A percentile compares a stretch with the other conserved stretches of the same genome.
phyloP scores from a whole-genome alignment of 805 yeast genomes.

The Teunomyces cretensis region DNA sequence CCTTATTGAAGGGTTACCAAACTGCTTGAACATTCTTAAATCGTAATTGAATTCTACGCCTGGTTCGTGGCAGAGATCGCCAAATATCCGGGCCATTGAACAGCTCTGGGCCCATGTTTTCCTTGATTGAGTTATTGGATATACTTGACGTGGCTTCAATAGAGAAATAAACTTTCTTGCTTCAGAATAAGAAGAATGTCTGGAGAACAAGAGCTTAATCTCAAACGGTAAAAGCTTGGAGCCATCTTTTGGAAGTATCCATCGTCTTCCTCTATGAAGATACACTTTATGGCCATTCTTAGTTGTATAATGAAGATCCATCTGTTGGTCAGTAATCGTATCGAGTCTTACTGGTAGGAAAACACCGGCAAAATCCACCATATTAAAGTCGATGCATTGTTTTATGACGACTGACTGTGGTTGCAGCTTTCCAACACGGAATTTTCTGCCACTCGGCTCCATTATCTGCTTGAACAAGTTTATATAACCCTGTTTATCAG shows the following conservation, averaged over 20 bases:
- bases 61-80: conserved; percentile 24
- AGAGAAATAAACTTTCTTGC: conserved; percentile 29
- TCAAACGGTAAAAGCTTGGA: conserved; percentile 33
- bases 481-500: background rate
- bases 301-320: conserved; percentile 17
- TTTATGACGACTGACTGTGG: conserved; percentile 23
- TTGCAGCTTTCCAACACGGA: conserved; percentile 6
- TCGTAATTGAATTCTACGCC: conserved; percentile 15
- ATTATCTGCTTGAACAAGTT: background rate
- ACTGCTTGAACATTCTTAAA: conserved; percentile 9
- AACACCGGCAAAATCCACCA: conserved; percentile 30
- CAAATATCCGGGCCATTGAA: conserved; percentile 41
- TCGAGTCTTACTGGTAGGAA: conserved; percentile 26
- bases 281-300: conserved; percentile 20
- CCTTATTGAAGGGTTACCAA: conserved; percentile 13
- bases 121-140: conserved; percentile 39
- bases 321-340: conserved; percentile 13
- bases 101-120: conserved; percentile 39
- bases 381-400: conserved; percentile 39
- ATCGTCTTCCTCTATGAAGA: conserved; percentile 21
- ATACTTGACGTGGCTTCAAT: conserved; percentile 42
- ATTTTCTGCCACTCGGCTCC: background rate
- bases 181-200: conserved; percentile 50
- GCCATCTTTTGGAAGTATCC: conserved; percentile 29
- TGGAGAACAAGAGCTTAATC: conserved; percentile 39